Evolutionary conservation across 768 basidiomycete genomes (phyloP).

Genomic region (Lanmaoa rubissima): DNA sequence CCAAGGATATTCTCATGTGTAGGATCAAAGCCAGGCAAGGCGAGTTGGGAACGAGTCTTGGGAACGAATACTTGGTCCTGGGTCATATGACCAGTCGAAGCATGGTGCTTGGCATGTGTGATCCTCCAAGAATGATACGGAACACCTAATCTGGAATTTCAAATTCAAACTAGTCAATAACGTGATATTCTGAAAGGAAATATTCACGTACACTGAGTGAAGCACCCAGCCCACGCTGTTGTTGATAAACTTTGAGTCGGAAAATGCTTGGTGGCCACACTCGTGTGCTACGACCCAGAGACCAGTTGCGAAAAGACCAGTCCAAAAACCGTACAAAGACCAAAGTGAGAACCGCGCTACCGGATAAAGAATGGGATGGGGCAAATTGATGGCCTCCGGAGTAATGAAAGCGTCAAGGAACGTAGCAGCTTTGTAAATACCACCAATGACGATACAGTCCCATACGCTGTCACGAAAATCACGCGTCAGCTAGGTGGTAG

Average conservation of each 20-base stretch:
- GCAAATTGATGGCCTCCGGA: conserved; percentile 51
- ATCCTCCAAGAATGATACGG: conserved; percentile 98
- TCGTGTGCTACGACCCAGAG: conserved; percentile 95
- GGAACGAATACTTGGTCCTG: conserved; percentile 97
- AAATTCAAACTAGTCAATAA: conserved; percentile 18
- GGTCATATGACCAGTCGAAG: conserved; percentile 88
- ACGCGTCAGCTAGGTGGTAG: conserved; percentile 12
- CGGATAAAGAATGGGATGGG: conserved; percentile 60
- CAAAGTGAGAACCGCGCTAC: conserved; percentile 66
- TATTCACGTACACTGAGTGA: conserved; percentile 71
- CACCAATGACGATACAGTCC: conserved; percentile 71
- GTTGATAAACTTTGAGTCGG: conserved; percentile 87
- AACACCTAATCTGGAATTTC: conserved; percentile 70
- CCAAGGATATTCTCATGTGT: conserved; percentile 65
- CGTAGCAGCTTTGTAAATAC: conserved; percentile 63
- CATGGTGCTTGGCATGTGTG: conserved; percentile 93
- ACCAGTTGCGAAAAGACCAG: conserved; percentile 87
- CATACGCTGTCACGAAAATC: conserved; percentile 48
- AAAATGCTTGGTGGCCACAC: conserved; percentile 96
- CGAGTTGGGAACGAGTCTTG: conserved; percentile 72
- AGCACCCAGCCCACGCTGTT: conserved; percentile 90
- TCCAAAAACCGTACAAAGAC: conserved; percentile 77
- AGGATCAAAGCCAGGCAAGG: conserved; percentile 64
- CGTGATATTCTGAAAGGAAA: conserved; percentile 14
- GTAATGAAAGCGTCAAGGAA: conserved; percentile 64